Conservation (phyloP, 2,329 filamentous ascomycete genomes). For the Fusarium sarcochroum region DNA sequence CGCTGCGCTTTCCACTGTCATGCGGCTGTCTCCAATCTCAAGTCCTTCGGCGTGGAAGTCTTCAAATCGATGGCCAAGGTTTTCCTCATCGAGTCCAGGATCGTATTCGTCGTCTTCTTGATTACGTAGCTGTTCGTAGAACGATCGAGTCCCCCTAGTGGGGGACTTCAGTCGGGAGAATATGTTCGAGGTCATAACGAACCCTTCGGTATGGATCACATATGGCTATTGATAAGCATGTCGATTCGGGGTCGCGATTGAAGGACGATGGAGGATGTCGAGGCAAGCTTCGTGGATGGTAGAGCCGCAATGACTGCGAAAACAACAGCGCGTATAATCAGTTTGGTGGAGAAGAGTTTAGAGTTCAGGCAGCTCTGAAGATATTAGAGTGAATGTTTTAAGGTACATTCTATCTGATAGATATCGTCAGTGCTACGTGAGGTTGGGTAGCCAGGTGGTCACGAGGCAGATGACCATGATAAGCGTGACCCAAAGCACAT, state of each 20-base stretch:
- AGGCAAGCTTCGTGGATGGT: background rate
- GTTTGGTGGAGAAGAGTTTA: background rate
- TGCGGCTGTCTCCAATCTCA: slow-evolving; percentile 61
- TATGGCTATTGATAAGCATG: slow-evolving; percentile 27
- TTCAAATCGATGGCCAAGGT: slow-evolving; percentile 65
- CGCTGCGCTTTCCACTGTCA: slow-evolving; percentile 58
- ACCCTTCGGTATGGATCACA: slow-evolving; percentile 21
- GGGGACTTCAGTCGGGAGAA: slow-evolving; percentile 60
- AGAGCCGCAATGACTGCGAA: background rate
- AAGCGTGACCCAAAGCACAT: slow-evolving; percentile 48
- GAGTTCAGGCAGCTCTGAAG: background rate
- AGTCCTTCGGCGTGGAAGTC: slow-evolving; percentile 65
- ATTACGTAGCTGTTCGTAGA: slow-evolving; percentile 65
- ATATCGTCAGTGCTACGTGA: slow-evolving; percentile 9
- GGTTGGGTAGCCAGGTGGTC: slow-evolving; percentile 27
- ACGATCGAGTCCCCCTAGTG: slow-evolving; percentile 55
- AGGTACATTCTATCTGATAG: background rate
- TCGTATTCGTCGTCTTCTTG: slow-evolving; percentile 58
- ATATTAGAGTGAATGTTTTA: background rate
- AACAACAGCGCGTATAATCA: background rate
- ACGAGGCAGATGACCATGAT: slow-evolving; percentile 43
- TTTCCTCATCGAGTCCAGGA: slow-evolving; percentile 66
- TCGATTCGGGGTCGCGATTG: slow-evolving; percentile 22
- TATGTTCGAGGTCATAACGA: slow-evolving; percentile 62
- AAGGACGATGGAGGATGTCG: background rate